Percentiles rank a stretch among this genome's conserved stretches.
Conservation (phyloP, 1,284 basidiomycete species). For the Wallemia hederae region DNA sequence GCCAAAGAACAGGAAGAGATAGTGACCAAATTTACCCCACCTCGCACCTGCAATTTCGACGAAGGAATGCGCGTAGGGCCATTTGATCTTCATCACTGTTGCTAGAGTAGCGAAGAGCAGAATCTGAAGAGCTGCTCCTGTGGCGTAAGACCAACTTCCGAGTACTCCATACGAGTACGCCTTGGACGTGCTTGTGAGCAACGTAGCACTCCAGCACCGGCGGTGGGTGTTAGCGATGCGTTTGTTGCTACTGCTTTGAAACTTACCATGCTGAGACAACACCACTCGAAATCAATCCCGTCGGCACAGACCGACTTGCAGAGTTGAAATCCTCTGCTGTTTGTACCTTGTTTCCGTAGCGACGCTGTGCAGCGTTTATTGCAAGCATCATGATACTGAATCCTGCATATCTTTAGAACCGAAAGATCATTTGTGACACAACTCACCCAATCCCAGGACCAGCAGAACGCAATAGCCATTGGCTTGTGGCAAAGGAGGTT, state of each 20-base stretch:
- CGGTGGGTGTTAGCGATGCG: no score
- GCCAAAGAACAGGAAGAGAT: slow-evolving; percentile 47
- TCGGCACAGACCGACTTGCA: neutral
- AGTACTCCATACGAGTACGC: neutral
- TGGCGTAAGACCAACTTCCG: neutral
- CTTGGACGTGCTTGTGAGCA: neutral
- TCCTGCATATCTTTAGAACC: no score
- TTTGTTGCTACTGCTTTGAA: no score
- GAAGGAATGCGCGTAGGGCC: slow-evolving; percentile 17
- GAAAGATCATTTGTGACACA: no score
- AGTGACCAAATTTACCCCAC: slow-evolving; percentile 43
- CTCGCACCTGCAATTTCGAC: slow-evolving; percentile 35
- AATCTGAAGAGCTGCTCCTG: neutral
- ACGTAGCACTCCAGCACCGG: neutral
- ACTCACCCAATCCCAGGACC: neutral
- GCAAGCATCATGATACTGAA: neutral
- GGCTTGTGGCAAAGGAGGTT: neutral
- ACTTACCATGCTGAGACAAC: neutral
- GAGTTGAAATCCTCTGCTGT: neutral
- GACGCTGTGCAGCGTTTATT: neutral
- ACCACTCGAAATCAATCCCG: neutral
- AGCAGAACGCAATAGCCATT: neutral
- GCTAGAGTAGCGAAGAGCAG: neutral
- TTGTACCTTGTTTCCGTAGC: neutral
- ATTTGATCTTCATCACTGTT: neutral